phyloP scores from a whole-genome alignment of 1,139 yeast genomes.

The Lodderomyces oxycetoniae region DNA sequence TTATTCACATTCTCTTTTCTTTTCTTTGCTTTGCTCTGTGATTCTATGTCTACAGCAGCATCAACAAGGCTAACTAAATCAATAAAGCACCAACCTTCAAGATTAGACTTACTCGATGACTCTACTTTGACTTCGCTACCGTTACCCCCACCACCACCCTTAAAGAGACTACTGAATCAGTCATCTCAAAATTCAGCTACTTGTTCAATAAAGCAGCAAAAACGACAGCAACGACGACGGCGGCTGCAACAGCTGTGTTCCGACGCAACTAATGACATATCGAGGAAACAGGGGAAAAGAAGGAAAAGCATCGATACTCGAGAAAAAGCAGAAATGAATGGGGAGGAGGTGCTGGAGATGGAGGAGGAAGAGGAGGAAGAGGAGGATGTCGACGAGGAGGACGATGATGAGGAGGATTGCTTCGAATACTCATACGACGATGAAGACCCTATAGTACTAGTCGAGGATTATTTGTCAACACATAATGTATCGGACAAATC shows the following conservation, averaged over 20 bases:
- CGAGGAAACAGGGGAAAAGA: too few relatives aligned
- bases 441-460: conserved; percentile 47
- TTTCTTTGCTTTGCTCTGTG: too few relatives aligned
- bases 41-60: conserved; percentile 2
- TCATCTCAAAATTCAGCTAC: conserved; percentile 8
- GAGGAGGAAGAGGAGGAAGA: not conserved
- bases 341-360: not conserved
- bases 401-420: conserved; percentile 4
- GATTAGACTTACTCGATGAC: conserved; percentile 59
- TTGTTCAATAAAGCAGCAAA: not conserved
- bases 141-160: conserved; percentile 49
- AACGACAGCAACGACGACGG: conserved; percentile 1
- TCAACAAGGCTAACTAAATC: conserved; percentile 42
- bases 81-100: conserved; percentile 40
- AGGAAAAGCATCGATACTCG: too few relatives aligned
- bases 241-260: too few relatives aligned
- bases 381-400: conserved; percentile 9
- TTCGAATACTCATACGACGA: conserved; percentile 15
- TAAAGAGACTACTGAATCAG: conserved; percentile 3
- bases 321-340: not conserved
- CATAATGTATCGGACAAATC: not conserved
- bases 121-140: conserved; percentile 64
- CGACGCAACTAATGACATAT: too few relatives aligned
- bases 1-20: too few relatives aligned
- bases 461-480: conserved; percentile 44